Percentiles rank a stretch among this genome's conserved stretches.
Conservation (phyloP, 306 rosid species). For the Prosopis cineraria region DNA sequence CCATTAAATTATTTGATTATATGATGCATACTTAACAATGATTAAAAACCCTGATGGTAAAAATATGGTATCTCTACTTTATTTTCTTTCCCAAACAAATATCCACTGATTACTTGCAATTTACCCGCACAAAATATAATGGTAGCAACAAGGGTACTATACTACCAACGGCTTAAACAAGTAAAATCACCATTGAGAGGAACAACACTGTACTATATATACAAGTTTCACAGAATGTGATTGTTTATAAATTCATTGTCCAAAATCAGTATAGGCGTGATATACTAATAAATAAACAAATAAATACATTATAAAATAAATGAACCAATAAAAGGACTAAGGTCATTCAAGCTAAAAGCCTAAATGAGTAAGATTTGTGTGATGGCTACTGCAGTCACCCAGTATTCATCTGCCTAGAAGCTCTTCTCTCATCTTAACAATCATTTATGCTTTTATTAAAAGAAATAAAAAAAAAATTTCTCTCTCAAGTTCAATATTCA, state of each 20-base stretch:
- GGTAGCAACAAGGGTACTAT: background rate
- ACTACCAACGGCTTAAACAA: background rate
- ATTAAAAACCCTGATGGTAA: background rate
- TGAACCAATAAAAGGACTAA: background rate
- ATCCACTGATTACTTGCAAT: background rate
- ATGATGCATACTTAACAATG: background rate
- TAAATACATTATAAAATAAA: background rate
- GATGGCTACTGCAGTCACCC: background rate
- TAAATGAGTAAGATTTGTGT: background rate
- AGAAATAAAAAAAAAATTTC: background rate
- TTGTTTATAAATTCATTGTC: background rate
- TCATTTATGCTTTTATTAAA: background rate
- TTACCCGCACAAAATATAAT: background rate
- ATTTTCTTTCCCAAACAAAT: background rate
- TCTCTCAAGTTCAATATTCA: slow-evolving; percentile 22
- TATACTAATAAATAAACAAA: background rate
- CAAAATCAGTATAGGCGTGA: background rate
- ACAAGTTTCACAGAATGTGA: background rate
- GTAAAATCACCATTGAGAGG: background rate
- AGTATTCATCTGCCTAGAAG: background rate
- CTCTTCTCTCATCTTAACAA: slow-evolving; percentile 2
- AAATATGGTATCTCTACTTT: no score
- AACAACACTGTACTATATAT: background rate
- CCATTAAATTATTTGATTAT: background rate
- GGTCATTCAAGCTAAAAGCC: background rate